phyloP scores from a whole-genome alignment of 2,329 filamentous ascomycete species.

The Nectriaceae sp. region DNA sequence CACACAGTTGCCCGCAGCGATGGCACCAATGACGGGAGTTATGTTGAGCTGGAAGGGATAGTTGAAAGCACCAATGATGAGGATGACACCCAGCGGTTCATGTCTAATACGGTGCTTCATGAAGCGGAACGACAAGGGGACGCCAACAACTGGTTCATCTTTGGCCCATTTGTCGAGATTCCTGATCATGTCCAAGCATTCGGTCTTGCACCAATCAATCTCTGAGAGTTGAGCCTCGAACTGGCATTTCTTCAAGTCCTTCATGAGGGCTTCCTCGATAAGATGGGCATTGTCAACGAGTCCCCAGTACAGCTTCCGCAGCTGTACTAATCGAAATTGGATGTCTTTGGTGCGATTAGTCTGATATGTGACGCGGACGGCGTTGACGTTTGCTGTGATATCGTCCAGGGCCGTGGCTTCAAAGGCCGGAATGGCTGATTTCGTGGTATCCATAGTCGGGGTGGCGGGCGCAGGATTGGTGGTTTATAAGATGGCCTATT shows the following conservation, averaged over 20 bases:
- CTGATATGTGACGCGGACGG: constrained; percentile 68
- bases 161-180: constrained; percentile 81
- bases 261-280: constrained; percentile 72
- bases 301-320: constrained; percentile 94
- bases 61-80: constrained; percentile 94
- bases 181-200: constrained; percentile 76
- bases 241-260: constrained; percentile 76
- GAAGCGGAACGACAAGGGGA: constrained; percentile 66
- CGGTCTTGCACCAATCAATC: constrained; percentile 76
- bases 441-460: constrained; percentile 41
- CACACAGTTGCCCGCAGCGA: constrained; percentile 87
- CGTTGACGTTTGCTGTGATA: constrained; percentile 63
- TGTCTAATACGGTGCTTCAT: constrained; percentile 78
- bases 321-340: constrained; percentile 79
- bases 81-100: constrained; percentile 80
- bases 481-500: constrained; percentile 1
- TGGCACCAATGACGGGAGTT: constrained; percentile 81
- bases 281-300: constrained; percentile 75
- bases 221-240: constrained; percentile 78
- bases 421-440: constrained; percentile 49
- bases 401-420: constrained; percentile 64
- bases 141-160: constrained; percentile 74
- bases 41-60: constrained; percentile 84
- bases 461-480: constrained; percentile 1
- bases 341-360: constrained; percentile 81